Evolutionary conservation across 352 stramenopile species (phyloP), one percentile per base, ranked within the genome.

Genomic region (Phytopythium vexans): DNA sequence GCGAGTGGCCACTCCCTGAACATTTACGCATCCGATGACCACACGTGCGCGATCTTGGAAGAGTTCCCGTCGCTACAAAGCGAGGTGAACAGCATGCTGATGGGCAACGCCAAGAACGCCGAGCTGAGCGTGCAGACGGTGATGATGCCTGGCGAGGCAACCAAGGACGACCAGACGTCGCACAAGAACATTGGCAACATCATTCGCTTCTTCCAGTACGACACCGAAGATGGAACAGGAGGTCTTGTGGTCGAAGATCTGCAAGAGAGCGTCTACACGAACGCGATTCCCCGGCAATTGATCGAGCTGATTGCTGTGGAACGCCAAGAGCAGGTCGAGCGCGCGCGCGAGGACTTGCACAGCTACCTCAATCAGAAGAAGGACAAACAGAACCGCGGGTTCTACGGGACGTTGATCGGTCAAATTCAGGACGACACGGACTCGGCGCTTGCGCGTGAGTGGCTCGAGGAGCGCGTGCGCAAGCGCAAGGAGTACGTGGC

Each of bases 141-240:
- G 33, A 92, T 92, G 77, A 93, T 95, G 85, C 80, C 82, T 15
- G 85, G 83, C 8, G 82, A 92, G 14, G 66, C 72, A 11, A 78
- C 72, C 6, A 84, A 85, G 10, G 85, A 92, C n/a, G 82, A 92
- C 10, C 33, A 69, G 56, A 72, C 82, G 4, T 74, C 77, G 8
- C 85, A 95, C 66, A 90, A 92, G 58, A 90, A 91, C 55, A 95
- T 95, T 46, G 85, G 85, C 21, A 92, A 95, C 64, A 92, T 95
- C 41, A 92, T 92, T 38, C 81, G 82, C 10, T 95, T 90, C 49
- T 95, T 95, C 56, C 83, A 93, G 58, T 95, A 92, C 35, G 85
- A 95, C 45, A 88, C 85, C 16, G 81, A 92, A 59, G 79, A 91
- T 56, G 85, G 82, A 0, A 74, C 77, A 3, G 83, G 76, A 42